Conservation (phyloP, 257 asterid species). For the Misopates orontium region DNA sequence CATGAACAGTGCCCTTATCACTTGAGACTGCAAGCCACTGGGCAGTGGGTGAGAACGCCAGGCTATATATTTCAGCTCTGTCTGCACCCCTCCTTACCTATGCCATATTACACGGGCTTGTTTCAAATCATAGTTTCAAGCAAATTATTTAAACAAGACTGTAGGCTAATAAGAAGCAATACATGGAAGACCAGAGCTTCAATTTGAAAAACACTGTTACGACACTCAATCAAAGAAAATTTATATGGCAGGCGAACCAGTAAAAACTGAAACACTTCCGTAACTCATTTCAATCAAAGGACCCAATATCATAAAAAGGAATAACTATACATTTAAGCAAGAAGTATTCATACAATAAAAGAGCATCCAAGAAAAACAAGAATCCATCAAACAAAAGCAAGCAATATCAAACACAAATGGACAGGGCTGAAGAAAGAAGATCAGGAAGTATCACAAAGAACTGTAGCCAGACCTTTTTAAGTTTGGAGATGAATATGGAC, state of each 20-base stretch:
- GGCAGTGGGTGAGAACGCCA: slow-evolving; percentile 78
- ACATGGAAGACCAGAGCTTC: too few relatives aligned
- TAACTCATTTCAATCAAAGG: background rate
- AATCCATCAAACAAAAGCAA: slow-evolving; percentile 5
- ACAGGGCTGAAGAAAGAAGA: background rate
- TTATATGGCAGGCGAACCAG: background rate
- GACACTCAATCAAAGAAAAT: too few relatives aligned
- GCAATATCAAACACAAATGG: background rate
- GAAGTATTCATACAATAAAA: background rate
- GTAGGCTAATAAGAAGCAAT: background rate
- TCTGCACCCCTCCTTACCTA: slow-evolving; percentile 97
- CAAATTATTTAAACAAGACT: slow-evolving; percentile 6
- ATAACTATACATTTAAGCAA: background rate
- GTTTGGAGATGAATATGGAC: too few relatives aligned
- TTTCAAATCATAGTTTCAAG: slow-evolving; percentile 2
- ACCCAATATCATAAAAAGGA: background rate
- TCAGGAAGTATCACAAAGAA: background rate
- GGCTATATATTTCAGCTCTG: slow-evolving; percentile 88
- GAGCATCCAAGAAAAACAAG: too few relatives aligned
- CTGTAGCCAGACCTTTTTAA: too few relatives aligned
- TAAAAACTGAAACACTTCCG: background rate
- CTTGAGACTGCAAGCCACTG: slow-evolving; percentile 97
- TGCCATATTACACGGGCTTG: slow-evolving; percentile 23
- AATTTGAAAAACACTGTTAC: too few relatives aligned
- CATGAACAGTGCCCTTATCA: slow-evolving; percentile 94